Evolutionary conservation across 2,329 filamentous ascomycete species (phyloP).

Genomic region (Cercospora janseana): DNA sequence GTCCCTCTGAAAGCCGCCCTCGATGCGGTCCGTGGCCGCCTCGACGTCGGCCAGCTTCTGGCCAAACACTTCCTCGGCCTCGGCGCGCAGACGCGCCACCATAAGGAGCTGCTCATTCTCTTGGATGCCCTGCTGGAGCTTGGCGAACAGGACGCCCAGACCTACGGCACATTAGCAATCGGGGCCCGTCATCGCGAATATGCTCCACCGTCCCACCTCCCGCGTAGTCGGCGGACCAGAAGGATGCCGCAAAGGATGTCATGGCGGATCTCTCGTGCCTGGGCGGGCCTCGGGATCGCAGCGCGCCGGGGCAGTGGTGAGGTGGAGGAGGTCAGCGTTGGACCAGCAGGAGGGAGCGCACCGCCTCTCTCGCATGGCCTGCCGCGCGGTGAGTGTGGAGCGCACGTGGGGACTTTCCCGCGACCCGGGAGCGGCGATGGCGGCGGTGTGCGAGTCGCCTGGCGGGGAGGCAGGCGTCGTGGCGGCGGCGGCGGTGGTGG

Average conservation of each 20-base stretch:
- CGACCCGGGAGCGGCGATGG: not conserved
- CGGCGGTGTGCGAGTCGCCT: not conserved
- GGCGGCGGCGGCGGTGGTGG: not conserved
- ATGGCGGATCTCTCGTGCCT: slow-evolving; percentile 47
- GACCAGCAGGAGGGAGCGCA: too few species aligned
- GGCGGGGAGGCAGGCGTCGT: not conserved
- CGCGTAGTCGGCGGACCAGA: slow-evolving; percentile 98
- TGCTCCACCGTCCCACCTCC: slow-evolving; percentile 60
- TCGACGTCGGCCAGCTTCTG: slow-evolving; percentile 77
- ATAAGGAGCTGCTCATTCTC: slow-evolving; percentile 94
- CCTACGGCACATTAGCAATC: slow-evolving; percentile 43
- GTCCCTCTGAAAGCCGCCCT: slow-evolving; percentile 81
- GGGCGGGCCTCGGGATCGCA: slow-evolving; percentile 7
- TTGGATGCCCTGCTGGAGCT: slow-evolving; percentile 91
- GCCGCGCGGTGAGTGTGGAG: too few species aligned
- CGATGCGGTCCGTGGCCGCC: slow-evolving; percentile 74
- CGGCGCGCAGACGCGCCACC: slow-evolving; percentile 88
- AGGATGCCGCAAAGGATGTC: slow-evolving; percentile 90
- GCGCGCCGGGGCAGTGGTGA: too few species aligned
- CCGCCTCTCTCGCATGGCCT: too few species aligned
- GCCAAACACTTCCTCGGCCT: slow-evolving; percentile 89
- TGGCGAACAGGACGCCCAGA: slow-evolving; percentile 89
- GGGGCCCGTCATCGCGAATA: slow-evolving; percentile 8
- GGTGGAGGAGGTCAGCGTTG: too few species aligned
- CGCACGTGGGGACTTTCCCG: too few species aligned